phyloP scores from a whole-genome alignment of 2,329 filamentous ascomycete genomes.

The Colletotrichum truncatum region DNA sequence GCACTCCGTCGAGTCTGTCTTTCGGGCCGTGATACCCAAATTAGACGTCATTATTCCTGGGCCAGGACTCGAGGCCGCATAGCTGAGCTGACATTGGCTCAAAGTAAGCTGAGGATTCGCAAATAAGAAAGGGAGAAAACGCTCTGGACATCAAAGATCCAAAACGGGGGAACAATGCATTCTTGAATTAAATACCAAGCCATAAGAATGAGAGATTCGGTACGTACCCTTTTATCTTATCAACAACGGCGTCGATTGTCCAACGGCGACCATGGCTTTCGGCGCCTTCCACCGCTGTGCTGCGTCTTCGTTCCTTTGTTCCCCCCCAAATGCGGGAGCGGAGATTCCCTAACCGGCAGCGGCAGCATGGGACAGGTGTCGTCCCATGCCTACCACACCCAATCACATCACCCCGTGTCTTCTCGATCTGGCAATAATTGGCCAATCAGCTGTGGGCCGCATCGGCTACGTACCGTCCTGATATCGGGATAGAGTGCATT shows the following conservation, averaged over 20 bases:
- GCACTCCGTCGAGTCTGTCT: neutral
- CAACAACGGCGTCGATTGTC: neutral
- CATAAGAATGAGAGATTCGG: neutral
- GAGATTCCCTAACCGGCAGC: constrained; percentile 28
- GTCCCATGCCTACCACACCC: neutral
- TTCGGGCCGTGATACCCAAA: neutral
- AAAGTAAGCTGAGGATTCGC: neutral
- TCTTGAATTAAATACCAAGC: neutral
- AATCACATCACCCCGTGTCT: constrained; percentile 12
- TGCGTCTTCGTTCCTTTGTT: too few species aligned
- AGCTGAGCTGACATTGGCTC: too few species aligned
- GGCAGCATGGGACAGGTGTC: neutral
- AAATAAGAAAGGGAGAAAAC: neutral
- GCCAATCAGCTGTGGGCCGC: constrained; percentile 25
- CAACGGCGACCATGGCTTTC: neutral
- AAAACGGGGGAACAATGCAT: neutral
- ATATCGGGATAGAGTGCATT: neutral
- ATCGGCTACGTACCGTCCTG: neutral
- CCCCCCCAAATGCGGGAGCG: neutral
- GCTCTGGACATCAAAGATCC: too few species aligned
- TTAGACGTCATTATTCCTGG: too few species aligned
- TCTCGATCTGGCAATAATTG: constrained; percentile 22
- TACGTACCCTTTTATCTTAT: too few species aligned
- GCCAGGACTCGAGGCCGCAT: neutral
- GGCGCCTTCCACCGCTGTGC: neutral